phyloP scores from a whole-genome alignment of 345 rosid genomes.

The Sisymbrium altissimum region DNA sequence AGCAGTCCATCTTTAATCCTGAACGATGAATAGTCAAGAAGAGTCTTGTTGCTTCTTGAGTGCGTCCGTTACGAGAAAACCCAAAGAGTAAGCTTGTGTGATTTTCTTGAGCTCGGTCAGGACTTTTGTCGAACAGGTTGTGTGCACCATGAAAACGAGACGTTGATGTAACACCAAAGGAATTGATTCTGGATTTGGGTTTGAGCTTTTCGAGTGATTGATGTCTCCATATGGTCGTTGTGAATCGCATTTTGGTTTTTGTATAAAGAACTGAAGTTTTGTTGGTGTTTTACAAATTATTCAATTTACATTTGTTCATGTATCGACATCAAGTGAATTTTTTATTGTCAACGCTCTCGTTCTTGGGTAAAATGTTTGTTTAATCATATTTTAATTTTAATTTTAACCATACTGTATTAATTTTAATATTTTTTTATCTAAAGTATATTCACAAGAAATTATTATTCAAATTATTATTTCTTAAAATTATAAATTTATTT shows the following conservation, averaged over 20 bases:
- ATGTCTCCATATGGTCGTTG: neutral
- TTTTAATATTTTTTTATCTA: too few relatives aligned
- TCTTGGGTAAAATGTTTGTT: slow-evolving; percentile 6
- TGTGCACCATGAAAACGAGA: slow-evolving; percentile 21
- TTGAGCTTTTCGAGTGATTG: neutral
- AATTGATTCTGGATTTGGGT: neutral
- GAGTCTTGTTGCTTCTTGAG: slow-evolving; percentile 50
- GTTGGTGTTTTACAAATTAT: neutral
- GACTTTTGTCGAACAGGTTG: slow-evolving; percentile 51
- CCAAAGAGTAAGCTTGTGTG: slow-evolving; percentile 48
- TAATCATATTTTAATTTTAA: too few relatives aligned
- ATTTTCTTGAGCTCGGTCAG: slow-evolving; percentile 23
- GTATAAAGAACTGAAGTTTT: neutral
- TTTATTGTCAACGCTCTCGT: neutral
- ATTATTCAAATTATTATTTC: too few relatives aligned
- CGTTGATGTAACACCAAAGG: neutral
- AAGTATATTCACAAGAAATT: too few relatives aligned
- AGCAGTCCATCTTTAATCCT: slow-evolving; percentile 50
- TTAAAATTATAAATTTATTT: too few relatives aligned
- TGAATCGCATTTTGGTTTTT: slow-evolving; percentile 20
- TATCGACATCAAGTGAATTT: neutral
- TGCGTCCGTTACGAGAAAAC: slow-evolving; percentile 48
- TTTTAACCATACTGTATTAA: too few relatives aligned
- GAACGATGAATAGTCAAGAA: slow-evolving; percentile 48
- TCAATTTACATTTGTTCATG: neutral